Conservation (phyloP, 352 stramenopile genomes). For the Globisporangium megalacanthum region DNA sequence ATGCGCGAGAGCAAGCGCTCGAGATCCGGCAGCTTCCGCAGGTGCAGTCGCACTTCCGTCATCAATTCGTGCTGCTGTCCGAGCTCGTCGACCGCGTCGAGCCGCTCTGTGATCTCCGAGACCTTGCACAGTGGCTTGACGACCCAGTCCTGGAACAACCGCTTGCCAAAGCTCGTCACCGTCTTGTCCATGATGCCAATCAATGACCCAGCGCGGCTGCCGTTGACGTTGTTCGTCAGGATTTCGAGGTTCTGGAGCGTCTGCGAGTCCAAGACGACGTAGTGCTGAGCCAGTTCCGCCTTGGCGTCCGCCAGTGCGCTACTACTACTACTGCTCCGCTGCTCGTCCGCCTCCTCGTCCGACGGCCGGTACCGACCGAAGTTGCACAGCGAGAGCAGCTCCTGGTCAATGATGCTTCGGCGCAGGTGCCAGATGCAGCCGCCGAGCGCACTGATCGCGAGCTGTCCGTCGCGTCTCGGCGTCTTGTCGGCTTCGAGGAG, state of each 20-base stretch:
- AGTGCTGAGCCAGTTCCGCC: constrained; percentile 68
- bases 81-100: constrained; percentile 96
- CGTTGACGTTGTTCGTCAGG: constrained; percentile 88
- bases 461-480: constrained; percentile 45
- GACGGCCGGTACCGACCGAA: constrained; percentile 78
- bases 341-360: constrained; percentile 42
- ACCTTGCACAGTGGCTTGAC: constrained; percentile 94
- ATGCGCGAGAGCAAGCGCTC: constrained; percentile 95
- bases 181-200: constrained; percentile 90
- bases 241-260: constrained; percentile 98
- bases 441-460: constrained; percentile 64
- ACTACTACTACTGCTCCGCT: not conserved
- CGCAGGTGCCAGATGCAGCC: constrained; percentile 79
- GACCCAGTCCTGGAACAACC: constrained; percentile 96
- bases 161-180: constrained; percentile 92
- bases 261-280: constrained; percentile 94
- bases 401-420: constrained; percentile 79
- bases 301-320: constrained; percentile 22
- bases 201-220: constrained; percentile 87
- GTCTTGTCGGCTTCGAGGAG: constrained; percentile 76
- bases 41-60: constrained; percentile 74
- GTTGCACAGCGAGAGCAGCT: constrained; percentile 71
- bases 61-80: constrained; percentile 62
- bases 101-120: constrained; percentile 92
- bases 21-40: constrained; percentile 93